A percentile compares a stretch with the other conserved stretches of the same genome.
phyloP scores from a whole-genome alignment of 2,329 filamentous ascomycete genomes.

The Fusarium azukiicola region DNA sequence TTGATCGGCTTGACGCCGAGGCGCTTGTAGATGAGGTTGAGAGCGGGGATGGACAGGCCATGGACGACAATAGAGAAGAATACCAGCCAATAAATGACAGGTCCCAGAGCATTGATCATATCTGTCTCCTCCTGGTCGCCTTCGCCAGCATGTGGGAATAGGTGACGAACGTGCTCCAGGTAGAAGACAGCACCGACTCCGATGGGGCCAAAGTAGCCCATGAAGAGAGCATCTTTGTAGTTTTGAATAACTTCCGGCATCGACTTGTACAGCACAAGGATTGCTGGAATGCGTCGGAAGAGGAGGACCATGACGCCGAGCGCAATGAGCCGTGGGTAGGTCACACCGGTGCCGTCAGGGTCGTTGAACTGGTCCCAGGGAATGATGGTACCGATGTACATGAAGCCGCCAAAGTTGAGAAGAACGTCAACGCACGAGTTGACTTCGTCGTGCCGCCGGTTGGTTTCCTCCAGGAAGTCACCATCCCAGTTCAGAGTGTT shows the following conservation, averaged over 20 bases:
- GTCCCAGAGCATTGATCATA: conserved; percentile 61
- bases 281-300: conserved; percentile 78
- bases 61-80: conserved; percentile 54
- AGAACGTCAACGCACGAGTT: conserved; percentile 79
- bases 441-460: conserved; percentile 79
- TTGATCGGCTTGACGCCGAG: conserved; percentile 64
- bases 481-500: conserved; percentile 82
- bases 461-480: conserved; percentile 75
- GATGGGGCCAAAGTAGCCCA: conserved; percentile 88
- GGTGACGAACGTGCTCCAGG: conserved; percentile 71
- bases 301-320: conserved; percentile 74
- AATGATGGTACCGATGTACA: conserved; percentile 77
- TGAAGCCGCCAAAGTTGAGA: conserved; percentile 80
- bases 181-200: conserved; percentile 90
- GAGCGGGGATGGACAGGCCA: conserved; percentile 68
- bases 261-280: conserved; percentile 75
- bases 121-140: conserved; percentile 60
- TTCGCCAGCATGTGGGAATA: conserved; percentile 62
- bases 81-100: conserved; percentile 67
- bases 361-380: conserved; percentile 77
- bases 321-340: conserved; percentile 69
- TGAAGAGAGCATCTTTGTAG: conserved; percentile 79
- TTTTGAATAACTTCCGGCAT: conserved; percentile 74
- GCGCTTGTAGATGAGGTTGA: conserved; percentile 31
- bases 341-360: conserved; percentile 75